These are phyloP conservation scores for Phoenix dactylifera DNA, from an alignment of 176 grass and related monocot species.

Conservation along the genomic window DNA sequence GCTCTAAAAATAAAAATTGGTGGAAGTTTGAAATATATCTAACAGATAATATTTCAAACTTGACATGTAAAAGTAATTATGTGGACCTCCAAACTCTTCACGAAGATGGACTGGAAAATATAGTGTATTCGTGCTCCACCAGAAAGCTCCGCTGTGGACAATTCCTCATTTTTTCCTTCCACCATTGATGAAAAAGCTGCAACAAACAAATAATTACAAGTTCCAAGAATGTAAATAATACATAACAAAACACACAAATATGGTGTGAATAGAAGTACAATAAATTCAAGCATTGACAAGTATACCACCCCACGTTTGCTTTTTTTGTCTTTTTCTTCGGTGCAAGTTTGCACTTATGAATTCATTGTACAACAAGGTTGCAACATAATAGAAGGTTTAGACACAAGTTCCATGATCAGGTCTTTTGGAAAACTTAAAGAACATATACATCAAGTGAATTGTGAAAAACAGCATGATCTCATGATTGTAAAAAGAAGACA, in stretches of 20 bases:
- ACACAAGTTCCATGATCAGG: too few relatives aligned
- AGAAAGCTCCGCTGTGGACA: slow-evolving; percentile 81
- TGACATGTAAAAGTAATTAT: slow-evolving; percentile 7
- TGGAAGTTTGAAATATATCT: slow-evolving; percentile 1
- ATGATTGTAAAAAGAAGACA: background rate
- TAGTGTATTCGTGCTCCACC: slow-evolving; percentile 97
- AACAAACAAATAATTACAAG: slow-evolving; percentile 6
- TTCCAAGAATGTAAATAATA: slow-evolving; percentile 8
- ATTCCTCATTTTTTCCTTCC: slow-evolving; percentile 95
- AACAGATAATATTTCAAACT: background rate
- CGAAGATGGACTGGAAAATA: slow-evolving; percentile 95
- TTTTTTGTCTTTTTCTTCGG: too few relatives aligned
- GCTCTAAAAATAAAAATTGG: background rate
- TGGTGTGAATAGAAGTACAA: background rate
- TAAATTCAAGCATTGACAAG: background rate
- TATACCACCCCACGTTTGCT: too few relatives aligned
- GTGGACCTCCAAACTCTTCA: slow-evolving; percentile 89
- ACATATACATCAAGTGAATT: too few relatives aligned
- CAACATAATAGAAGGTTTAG: too few relatives aligned
- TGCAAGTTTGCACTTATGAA: too few relatives aligned
- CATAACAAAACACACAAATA: background rate
- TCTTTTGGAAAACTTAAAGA: too few relatives aligned
- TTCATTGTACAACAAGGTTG: too few relatives aligned
- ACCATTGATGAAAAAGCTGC: slow-evolving; percentile 90
- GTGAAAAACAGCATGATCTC: background rate